These are phyloP conservation scores for Suillus alpinus DNA, from an alignment of 768 basidiomycete species.

Conservation along the genomic window DNA sequence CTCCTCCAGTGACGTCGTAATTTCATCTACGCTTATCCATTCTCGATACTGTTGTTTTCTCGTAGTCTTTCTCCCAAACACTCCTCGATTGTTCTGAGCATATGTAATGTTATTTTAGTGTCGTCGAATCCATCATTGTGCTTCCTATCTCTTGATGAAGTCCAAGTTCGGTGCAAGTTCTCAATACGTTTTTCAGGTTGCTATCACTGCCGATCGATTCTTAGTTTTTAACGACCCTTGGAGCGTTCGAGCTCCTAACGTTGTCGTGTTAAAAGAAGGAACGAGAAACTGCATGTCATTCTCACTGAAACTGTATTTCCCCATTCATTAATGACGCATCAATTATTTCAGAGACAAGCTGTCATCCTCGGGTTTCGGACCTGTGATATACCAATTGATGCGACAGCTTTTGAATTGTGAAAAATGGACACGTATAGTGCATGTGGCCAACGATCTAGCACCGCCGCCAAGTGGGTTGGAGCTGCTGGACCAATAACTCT, in stretches of 20 bases:
- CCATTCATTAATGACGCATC: neutral
- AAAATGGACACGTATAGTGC: neutral
- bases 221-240: neutral
- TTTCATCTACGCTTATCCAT: constrained; percentile 15
- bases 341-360: neutral
- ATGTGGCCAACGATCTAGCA: neutral
- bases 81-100: constrained; percentile 4
- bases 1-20: constrained; percentile 44
- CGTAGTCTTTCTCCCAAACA: constrained; percentile 1
- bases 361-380: no score
- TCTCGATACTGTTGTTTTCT: constrained; percentile 6
- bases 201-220: neutral
- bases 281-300: neutral
- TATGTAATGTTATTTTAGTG: constrained; percentile 24
- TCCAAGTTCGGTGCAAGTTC: neutral
- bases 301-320: neutral
- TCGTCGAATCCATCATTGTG: constrained; percentile 2
- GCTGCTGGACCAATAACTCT: neutral
- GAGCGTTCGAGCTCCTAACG: neutral
- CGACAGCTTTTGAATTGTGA: neutral
- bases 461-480: neutral
- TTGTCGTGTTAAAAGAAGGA: neutral
- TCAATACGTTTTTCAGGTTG: neutral
- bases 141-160: neutral
- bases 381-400: neutral